Evolutionary conservation across 345 rosid species (phyloP), one percentile per base, ranked within the genome.

Genomic region (Lepidium aucheri): DNA sequence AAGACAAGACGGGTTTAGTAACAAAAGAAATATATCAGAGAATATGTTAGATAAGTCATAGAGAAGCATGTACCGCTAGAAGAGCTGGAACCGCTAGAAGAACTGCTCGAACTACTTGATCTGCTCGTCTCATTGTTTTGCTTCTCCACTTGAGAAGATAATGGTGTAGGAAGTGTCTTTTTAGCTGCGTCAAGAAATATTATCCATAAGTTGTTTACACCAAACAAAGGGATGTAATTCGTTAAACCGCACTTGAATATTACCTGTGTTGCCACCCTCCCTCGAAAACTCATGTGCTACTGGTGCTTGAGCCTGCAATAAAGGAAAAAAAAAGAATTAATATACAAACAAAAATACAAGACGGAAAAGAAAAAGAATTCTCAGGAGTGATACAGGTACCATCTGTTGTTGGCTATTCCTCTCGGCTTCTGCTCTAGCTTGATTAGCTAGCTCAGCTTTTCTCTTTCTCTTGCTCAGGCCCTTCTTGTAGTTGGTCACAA

Each of bases 91-190:
- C 83, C 91, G 80, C 99, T 90, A 79, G 93, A 86, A 58, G 97
- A 94, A 80, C 96, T 90, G 81, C 89, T 88, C 56, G 99, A 94
- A 74, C 97, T 90, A 80, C 95, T 90, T 13, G 99, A 88, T 77
- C 86, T 81, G 78, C 85, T 88, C 36, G 81, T 75, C 68, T 85
- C 83, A 59, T 81, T 79, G 18, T 76, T 85, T 42, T 81, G 88
- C 72, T 76, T 84, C 67, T 78, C 91, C 55, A 36, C 84, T 76
- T 73, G 88, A 72, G 71, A 77, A 51, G 85, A 42, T 17, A 73
- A 16, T 6, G 45, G 62, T 9, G 80, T 65, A 14, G 86, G 69
- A 50, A 75, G 79, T 60, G 76, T 85, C 76, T 76, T 81, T 74
- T 79, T 86, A 73, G 76, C 96, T 84, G 17, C 40, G n/a, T 9